phyloP scores from a whole-genome alignment of 345 rosid species.

The Linum lewisii region DNA sequence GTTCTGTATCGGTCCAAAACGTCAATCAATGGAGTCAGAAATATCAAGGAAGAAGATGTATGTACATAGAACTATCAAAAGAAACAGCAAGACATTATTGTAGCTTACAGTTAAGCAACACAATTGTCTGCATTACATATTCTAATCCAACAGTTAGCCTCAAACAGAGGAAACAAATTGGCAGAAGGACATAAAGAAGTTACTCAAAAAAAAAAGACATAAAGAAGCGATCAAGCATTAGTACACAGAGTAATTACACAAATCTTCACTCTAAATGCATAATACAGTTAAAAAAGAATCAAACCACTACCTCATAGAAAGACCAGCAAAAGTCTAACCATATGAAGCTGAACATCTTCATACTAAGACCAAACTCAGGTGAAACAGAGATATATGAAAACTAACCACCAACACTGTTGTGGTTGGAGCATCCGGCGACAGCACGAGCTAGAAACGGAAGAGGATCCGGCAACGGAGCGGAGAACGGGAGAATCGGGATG shows the following conservation, averaged over 20 bases:
- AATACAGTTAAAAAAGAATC: too few relatives aligned
- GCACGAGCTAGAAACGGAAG: slow-evolving; percentile 58
- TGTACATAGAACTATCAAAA: neutral
- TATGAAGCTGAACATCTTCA: too few relatives aligned
- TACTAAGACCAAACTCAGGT: neutral
- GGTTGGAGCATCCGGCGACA: slow-evolving; percentile 62
- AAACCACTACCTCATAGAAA: too few relatives aligned
- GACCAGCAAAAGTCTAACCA: too few relatives aligned
- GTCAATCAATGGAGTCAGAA: slow-evolving; percentile 1
- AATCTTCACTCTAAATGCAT: too few relatives aligned
- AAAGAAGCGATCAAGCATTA: too few relatives aligned
- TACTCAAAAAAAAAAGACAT: too few relatives aligned
- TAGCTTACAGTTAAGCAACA: neutral
- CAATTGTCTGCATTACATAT: neutral
- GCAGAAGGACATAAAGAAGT: too few relatives aligned
- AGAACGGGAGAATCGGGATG: slow-evolving; percentile 29
- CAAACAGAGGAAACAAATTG: neutral
- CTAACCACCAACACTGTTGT: slow-evolving; percentile 61
- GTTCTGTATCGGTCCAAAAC: slow-evolving; percentile 34
- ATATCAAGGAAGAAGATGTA: neutral
- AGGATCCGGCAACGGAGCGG: slow-evolving; percentile 34
- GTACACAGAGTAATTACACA: too few relatives aligned
- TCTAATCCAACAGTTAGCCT: neutral
- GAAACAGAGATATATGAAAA: neutral
- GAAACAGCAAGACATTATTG: too few relatives aligned